phyloP scores from a whole-genome alignment of 306 rosid species.

The Oxytropis ochrocephala region DNA sequence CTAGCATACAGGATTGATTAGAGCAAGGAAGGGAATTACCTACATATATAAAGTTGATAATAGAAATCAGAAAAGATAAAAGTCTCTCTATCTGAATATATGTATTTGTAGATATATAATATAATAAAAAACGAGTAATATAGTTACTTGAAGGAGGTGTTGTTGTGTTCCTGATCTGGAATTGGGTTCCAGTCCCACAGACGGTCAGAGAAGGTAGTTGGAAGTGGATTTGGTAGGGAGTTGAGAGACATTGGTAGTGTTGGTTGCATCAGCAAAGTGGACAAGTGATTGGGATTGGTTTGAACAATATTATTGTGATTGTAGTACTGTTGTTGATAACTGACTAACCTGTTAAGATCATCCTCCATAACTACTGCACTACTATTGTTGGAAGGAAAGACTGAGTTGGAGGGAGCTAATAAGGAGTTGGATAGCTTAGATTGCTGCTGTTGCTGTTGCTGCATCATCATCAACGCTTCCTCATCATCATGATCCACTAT shows the following conservation, averaged over 20 bases:
- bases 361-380: constrained; percentile 47
- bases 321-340: constrained; percentile 47
- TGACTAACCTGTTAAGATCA: constrained; percentile 67
- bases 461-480: constrained; percentile 38
- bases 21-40: background rate
- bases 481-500: constrained; percentile 16
- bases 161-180: constrained; percentile 56
- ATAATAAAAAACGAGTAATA: background rate
- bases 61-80: background rate
- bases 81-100: background rate
- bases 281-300: constrained; percentile 28
- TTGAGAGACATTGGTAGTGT: constrained; percentile 22
- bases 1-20: background rate
- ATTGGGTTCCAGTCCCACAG: constrained; percentile 94
- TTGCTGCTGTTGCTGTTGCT: constrained; percentile 28
- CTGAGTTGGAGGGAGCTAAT: background rate
- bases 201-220: constrained; percentile 63
- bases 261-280: constrained; percentile 38
- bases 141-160: constrained; percentile 69
- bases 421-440: background rate
- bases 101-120: constrained; percentile 1
- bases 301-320: constrained; percentile 25
- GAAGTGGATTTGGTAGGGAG: constrained; percentile 41
- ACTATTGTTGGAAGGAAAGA: background rate
- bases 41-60: background rate